These are phyloP conservation scores for Eragrostis tef DNA, from an alignment of 202 grass and related monocot species.

Conservation along the genomic window DNA sequence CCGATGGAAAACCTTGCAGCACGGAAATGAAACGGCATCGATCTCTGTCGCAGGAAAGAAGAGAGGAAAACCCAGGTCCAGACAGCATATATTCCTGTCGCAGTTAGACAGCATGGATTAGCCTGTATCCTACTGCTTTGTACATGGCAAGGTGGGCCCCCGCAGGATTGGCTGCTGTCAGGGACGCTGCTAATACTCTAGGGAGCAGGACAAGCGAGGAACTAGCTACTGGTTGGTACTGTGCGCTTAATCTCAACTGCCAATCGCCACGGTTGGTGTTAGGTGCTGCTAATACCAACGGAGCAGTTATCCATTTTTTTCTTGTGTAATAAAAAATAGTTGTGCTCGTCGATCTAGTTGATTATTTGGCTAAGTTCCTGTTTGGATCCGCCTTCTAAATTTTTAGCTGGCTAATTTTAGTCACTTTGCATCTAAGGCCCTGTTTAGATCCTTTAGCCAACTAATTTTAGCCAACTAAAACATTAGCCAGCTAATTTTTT, in stretches of 20 bases:
- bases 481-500: too few species aligned
- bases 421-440: too few species aligned
- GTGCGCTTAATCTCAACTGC: slow-evolving; percentile 24
- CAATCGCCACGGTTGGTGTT: slow-evolving; percentile 11
- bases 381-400: too few species aligned
- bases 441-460: not conserved
- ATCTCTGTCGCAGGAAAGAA: slow-evolving; percentile 33
- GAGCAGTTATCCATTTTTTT: not conserved
- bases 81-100: slow-evolving; percentile 53
- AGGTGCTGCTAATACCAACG: not conserved
- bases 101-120: slow-evolving; percentile 37
- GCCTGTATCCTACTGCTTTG: slow-evolving; percentile 39
- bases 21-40: slow-evolving; percentile 15
- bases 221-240: not conserved
- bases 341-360: too few species aligned
- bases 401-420: too few species aligned
- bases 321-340: too few species aligned
- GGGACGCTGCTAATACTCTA: slow-evolving; percentile 8
- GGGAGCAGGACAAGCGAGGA: not conserved
- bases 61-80: not conserved
- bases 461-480: not conserved
- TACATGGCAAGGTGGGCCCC: not conserved
- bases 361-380: too few species aligned
- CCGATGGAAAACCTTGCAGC: not conserved
- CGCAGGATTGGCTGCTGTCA: not conserved